These are phyloP conservation scores for Candida maesae DNA, from an alignment of 805 yeast genomes.

Conservation along the genomic window DNA sequence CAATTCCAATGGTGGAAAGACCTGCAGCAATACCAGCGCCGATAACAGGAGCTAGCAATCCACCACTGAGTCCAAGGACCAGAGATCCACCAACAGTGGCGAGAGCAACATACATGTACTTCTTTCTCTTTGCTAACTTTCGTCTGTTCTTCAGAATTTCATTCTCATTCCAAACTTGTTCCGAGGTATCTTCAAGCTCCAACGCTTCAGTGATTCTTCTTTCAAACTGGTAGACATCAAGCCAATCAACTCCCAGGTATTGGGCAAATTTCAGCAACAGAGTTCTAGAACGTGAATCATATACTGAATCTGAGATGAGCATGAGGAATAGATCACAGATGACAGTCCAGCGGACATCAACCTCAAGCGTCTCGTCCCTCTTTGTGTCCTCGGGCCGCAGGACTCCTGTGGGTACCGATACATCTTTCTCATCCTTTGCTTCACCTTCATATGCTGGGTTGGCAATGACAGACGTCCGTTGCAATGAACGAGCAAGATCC, in stretches of 20 bases:
- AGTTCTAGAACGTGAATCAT: conserved; percentile 85
- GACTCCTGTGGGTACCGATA: conserved; percentile 3
- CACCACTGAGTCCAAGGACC: conserved; percentile 92
- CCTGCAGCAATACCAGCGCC: conserved; percentile 99
- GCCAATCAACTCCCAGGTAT: conserved; percentile 49
- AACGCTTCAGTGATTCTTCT: conserved; percentile 84
- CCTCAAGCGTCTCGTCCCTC: conserved; percentile 40
- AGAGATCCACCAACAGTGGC: conserved; percentile 97
- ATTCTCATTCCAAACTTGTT: conserved; percentile 70
- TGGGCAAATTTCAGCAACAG: conserved; percentile 67
- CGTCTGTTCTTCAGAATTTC: conserved; percentile 68
- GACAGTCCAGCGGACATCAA: conserved; percentile 90
- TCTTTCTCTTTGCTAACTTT: conserved; percentile 58
- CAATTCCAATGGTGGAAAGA: conserved; percentile 86
- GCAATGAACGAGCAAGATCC: conserved; percentile 66
- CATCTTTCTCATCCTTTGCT: conserved; percentile 11
- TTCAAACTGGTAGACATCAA: conserved; percentile 86
- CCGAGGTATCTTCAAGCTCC: conserved; percentile 81
- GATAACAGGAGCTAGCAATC: conserved; percentile 92
- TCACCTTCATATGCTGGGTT: conserved; percentile 41
- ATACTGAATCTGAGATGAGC: conserved; percentile 75
- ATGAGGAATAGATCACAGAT: conserved; percentile 85
- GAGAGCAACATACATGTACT: conserved; percentile 82
- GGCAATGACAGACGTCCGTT: conserved; percentile 44
- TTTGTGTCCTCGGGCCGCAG: conserved; percentile 21